phyloP scores from a whole-genome alignment of 208 protist species.

The Trypanosoma congolense region DNA sequence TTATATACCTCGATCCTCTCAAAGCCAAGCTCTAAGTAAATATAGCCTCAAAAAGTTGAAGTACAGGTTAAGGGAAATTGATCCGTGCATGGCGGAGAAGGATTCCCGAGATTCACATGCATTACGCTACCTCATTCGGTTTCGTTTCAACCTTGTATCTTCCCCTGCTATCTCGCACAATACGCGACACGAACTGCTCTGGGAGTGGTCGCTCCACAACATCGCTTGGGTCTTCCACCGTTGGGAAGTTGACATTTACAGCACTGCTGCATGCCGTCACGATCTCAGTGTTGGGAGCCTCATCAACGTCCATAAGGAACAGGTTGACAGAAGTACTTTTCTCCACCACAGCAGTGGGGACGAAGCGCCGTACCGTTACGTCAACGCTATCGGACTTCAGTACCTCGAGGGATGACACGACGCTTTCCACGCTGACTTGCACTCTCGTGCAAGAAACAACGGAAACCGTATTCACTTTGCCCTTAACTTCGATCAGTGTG shows the following conservation, averaged over 20 bases:
- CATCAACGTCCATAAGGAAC: slow-evolving; percentile 53
- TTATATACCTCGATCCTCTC: too few relatives aligned
- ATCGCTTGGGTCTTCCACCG: slow-evolving; percentile 41
- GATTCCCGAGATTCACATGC: too few relatives aligned
- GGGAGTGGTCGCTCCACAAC: slow-evolving; percentile 69
- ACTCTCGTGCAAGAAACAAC: slow-evolving; percentile 67
- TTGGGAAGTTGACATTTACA: slow-evolving; percentile 70
- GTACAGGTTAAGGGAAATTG: too few relatives aligned
- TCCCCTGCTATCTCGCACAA: slow-evolving; percentile 56
- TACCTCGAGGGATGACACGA: slow-evolving; percentile 69
- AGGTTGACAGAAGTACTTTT: slow-evolving; percentile 57
- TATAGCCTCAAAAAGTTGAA: too few relatives aligned
- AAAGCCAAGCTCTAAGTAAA: too few relatives aligned
- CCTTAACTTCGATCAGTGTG: slow-evolving; percentile 52
- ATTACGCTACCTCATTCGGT: slow-evolving; percentile 28
- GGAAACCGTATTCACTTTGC: slow-evolving; percentile 78
- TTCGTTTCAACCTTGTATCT: slow-evolving; percentile 66
- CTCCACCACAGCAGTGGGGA: slow-evolving; percentile 64
- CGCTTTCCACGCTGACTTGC: slow-evolving; percentile 59
- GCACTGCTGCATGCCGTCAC: slow-evolving; percentile 70
- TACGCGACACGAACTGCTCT: slow-evolving; percentile 73
- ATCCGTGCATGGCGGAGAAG: too few relatives aligned
- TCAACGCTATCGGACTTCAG: slow-evolving; percentile 55
- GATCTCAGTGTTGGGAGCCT: slow-evolving; percentile 60
- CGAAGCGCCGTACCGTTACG: slow-evolving; percentile 54